These are phyloP conservation scores for Apocynum venetum DNA, from an alignment of 257 asterid genomes.

Conservation along the genomic window DNA sequence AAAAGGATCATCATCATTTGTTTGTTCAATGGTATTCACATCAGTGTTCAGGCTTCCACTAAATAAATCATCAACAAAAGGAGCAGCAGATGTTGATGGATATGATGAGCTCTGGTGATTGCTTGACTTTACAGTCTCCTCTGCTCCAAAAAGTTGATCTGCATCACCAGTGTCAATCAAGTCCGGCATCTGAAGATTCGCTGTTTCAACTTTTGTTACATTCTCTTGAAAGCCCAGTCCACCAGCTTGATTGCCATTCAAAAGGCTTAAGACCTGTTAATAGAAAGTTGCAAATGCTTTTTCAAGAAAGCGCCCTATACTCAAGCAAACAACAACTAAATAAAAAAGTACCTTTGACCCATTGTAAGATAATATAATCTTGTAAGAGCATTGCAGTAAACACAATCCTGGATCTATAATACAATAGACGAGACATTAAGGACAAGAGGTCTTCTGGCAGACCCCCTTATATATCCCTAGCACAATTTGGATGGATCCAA, in stretches of 20 bases:
- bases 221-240: constrained; percentile 36
- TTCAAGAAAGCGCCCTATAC: neutral
- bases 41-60: constrained; percentile 43
- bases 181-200: constrained; percentile 55
- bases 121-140: constrained; percentile 36
- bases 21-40: constrained; percentile 36
- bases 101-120: constrained; percentile 32
- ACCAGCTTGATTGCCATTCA: constrained; percentile 49
- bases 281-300: constrained; percentile 10
- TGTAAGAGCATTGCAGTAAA: neutral
- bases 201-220: constrained; percentile 41
- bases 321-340: neutral
- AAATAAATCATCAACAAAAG: constrained; percentile 66
- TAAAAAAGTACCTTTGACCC: neutral
- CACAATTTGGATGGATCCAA: neutral
- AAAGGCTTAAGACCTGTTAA: constrained; percentile 69
- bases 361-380: neutral
- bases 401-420: neutral
- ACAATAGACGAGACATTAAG: neutral
- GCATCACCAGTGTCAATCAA: constrained; percentile 82
- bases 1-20: constrained; percentile 80
- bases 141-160: constrained; percentile 45
- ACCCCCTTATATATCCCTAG: neutral
- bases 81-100: constrained; percentile 43
- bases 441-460: neutral